A percentile compares a stretch with the other conserved stretches of the same genome.
Evolutionary conservation across 169 alveolate species (phyloP).

Genomic region (Cyclospora cayetanensis): DNA sequence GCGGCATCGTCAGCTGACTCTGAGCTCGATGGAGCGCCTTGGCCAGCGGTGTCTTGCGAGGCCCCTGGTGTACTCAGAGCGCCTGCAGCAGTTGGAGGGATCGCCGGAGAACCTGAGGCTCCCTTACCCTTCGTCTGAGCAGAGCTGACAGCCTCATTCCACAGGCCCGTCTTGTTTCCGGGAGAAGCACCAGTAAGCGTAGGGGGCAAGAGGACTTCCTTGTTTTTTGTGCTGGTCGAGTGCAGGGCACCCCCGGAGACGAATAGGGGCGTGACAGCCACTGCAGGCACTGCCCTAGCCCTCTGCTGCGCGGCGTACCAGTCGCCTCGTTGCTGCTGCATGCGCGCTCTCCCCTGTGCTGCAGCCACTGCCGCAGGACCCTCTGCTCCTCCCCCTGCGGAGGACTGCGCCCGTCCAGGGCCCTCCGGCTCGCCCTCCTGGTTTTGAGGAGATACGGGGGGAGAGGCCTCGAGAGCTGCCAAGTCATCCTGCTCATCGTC

Average conservation of each 20-base stretch:
- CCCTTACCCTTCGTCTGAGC: neutral
- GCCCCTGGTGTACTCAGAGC: neutral
- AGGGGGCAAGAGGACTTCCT: conserved; percentile 44
- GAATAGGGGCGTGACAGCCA: neutral
- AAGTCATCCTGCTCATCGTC: conserved; percentile 22
- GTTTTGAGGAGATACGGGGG: neutral
- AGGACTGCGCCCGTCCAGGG: neutral
- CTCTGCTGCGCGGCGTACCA: conserved; percentile 38
- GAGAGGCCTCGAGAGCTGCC: conserved; percentile 31
- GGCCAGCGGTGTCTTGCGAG: neutral
- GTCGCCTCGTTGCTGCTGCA: conserved; percentile 28
- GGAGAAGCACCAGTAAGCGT: neutral
- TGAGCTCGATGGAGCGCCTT: neutral
- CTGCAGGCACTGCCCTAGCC: neutral
- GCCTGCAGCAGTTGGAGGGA: neutral
- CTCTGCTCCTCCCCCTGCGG: neutral
- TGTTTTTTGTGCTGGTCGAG: conserved; percentile 64
- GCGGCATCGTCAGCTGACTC: neutral
- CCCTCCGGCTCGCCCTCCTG: conserved; percentile 6
- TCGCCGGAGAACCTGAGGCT: neutral
- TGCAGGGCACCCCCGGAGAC: conserved; percentile 65
- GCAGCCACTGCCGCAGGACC: conserved; percentile 12
- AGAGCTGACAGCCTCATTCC: neutral
- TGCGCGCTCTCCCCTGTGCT: neutral
- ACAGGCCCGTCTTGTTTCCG: neutral